Percentiles rank a stretch among this genome's conserved stretches.
phyloP scores from a whole-genome alignment of 2,329 filamentous ascomycete species.

The Thielaviopsis euricoi region DNA sequence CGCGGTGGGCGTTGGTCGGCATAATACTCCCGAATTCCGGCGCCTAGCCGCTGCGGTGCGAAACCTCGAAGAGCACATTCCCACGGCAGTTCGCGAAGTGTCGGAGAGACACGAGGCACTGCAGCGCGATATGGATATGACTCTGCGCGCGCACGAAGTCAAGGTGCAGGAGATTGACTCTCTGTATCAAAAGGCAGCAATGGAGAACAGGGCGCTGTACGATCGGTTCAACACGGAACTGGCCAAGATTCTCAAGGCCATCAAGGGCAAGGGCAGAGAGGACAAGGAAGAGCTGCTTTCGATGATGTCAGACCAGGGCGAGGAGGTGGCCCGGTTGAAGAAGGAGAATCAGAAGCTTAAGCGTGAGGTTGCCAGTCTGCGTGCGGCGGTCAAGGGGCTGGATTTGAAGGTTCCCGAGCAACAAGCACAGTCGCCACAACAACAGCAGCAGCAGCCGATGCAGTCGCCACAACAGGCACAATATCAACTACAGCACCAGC shows the following conservation, averaged over 20 bases:
- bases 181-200: slow-evolving; percentile 70
- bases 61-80: slow-evolving; percentile 51
- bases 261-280: slow-evolving; percentile 55
- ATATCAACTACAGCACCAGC: neutral
- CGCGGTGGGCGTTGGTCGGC: slow-evolving; percentile 20
- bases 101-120: slow-evolving; percentile 45
- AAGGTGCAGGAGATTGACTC: slow-evolving; percentile 75
- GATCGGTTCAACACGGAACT: slow-evolving; percentile 86
- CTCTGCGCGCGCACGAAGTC: slow-evolving; percentile 56
- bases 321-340: slow-evolving; percentile 61
- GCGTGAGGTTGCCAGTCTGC: slow-evolving; percentile 61
- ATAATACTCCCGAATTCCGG: slow-evolving; percentile 26
- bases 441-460: neutral
- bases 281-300: slow-evolving; percentile 63
- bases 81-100: slow-evolving; percentile 40
- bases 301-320: slow-evolving; percentile 54
- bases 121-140: slow-evolving; percentile 53
- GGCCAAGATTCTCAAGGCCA: slow-evolving; percentile 61
- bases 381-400: slow-evolving; percentile 27
- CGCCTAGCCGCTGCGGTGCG: slow-evolving; percentile 41
- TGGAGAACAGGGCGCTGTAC: slow-evolving; percentile 86
- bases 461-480: neutral
- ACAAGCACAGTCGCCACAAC: neutral
- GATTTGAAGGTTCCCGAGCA: slow-evolving; percentile 6
- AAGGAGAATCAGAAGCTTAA: slow-evolving; percentile 75